Evolutionary conservation across 176 grass and related monocot genomes (phyloP).

Genomic region (Triticum aestivum): IWGSC_CS_RefSeq_v2.1 NC_057801.1:543422180-543422679

Average conservation of each 20-base stretch:
- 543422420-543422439: constrained; percentile 46
- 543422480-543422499: constrained; percentile 48
- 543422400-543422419: constrained; percentile 37
- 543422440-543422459: constrained; percentile 44
- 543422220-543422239: constrained; percentile 44
- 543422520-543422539: constrained; percentile 40
- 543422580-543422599: constrained; percentile 48
- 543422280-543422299: constrained; percentile 42
- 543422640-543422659: constrained; percentile 49
- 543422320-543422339: constrained; percentile 36
- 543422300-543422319: constrained; percentile 31
- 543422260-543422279: constrained; percentile 25
- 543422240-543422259: constrained; percentile 47
- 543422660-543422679: constrained; percentile 60
- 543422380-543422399: constrained; percentile 40
- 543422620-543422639: constrained; percentile 45
- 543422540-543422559: constrained; percentile 42
- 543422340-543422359: constrained; percentile 31
- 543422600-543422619: constrained; percentile 47
- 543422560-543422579: constrained; percentile 58
- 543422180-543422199: constrained; percentile 68
- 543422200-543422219: constrained; percentile 42
- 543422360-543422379: constrained; percentile 26
- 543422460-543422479: constrained; percentile 37
- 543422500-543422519: constrained; percentile 50